phyloP scores from a whole-genome alignment of 2,329 filamentous ascomycete species.

The Canariomyces notabilis region DNA sequence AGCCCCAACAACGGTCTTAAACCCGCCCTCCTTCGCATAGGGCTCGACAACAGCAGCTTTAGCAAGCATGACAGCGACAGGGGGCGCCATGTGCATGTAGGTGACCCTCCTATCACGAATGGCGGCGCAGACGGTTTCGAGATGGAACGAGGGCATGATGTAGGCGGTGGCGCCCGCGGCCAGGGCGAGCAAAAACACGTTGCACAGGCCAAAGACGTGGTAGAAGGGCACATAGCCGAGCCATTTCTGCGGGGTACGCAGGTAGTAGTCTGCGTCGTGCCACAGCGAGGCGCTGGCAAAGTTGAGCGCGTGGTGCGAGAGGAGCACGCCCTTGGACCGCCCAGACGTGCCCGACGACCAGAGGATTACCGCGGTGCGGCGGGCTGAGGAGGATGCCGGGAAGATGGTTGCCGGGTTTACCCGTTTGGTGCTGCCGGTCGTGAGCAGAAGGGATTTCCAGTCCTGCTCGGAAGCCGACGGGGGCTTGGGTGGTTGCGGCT shows the following conservation, averaged over 20 bases:
- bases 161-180: constrained; percentile 54
- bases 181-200: constrained; percentile 55
- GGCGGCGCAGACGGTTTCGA: constrained; percentile 56
- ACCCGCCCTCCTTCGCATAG: constrained; percentile 48
- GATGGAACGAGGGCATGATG: constrained; percentile 66
- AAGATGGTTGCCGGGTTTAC: constrained; percentile 39
- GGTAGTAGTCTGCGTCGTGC: constrained; percentile 44
- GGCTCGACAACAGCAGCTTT: constrained; percentile 65
- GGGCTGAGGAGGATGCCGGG: constrained; percentile 46
- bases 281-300: constrained; percentile 49
- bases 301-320: constrained; percentile 62
- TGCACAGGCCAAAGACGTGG: constrained; percentile 54
- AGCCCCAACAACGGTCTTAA: constrained; percentile 51
- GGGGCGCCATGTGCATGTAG: constrained; percentile 61
- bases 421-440: constrained; percentile 50
- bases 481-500: background rate
- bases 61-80: constrained; percentile 63
- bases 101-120: constrained; percentile 61
- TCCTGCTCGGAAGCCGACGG: constrained; percentile 38
- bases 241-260: constrained; percentile 34
- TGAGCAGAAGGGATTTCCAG: constrained; percentile 57
- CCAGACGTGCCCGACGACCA: constrained; percentile 63
- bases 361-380: constrained; percentile 52
- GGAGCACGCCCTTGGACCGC: constrained; percentile 68
- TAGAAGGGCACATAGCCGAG: constrained; percentile 68